A percentile compares a stretch with the other conserved stretches of the same genome.
These are phyloP conservation scores for Globisporangium echinulatum DNA, from an alignment of 352 stramenopile species.

Conservation along the genomic window DNA sequence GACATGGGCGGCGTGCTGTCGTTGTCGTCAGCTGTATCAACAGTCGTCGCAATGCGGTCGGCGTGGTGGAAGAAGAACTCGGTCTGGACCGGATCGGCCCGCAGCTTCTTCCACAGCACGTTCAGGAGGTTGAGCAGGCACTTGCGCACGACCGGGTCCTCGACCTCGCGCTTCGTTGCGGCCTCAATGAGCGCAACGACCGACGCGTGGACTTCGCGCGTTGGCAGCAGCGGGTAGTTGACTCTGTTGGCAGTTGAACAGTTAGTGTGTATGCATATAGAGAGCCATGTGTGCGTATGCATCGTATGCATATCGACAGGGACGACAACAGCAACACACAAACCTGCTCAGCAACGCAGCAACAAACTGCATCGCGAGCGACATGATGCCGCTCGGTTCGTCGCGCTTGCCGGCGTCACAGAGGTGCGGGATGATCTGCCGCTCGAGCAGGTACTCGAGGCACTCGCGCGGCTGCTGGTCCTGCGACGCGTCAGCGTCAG, in stretches of 20 bases:
- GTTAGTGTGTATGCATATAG: too few species aligned
- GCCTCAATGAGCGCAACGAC: conserved; percentile 77
- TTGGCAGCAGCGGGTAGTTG: conserved; percentile 79
- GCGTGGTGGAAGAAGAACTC: conserved; percentile 85
- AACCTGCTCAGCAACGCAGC: conserved; percentile 58
- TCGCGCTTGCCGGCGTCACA: conserved; percentile 69
- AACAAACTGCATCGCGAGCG: conserved; percentile 80
- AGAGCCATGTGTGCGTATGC: too few species aligned
- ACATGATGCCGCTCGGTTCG: conserved; percentile 79
- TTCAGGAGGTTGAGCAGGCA: conserved; percentile 80
- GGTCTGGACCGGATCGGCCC: conserved; percentile 75
- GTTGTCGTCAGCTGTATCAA: background rate
- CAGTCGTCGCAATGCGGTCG: conserved; percentile 28
- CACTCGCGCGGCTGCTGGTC: conserved; percentile 45
- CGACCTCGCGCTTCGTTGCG: conserved; percentile 71
- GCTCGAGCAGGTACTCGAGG: conserved; percentile 79
- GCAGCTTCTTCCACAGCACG: conserved; percentile 82
- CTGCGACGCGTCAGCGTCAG: conserved; percentile 17
- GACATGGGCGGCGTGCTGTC: background rate
- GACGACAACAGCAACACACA: background rate
- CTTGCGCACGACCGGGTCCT: conserved; percentile 79
- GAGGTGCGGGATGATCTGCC: conserved; percentile 75
- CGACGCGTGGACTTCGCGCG: conserved; percentile 71
- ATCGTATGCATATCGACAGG: background rate
- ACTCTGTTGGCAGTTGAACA: conserved; percentile 21